Evolutionary conservation across 768 basidiomycete genomes (phyloP).

Genomic region (Mycena rebaudengoi): DNA sequence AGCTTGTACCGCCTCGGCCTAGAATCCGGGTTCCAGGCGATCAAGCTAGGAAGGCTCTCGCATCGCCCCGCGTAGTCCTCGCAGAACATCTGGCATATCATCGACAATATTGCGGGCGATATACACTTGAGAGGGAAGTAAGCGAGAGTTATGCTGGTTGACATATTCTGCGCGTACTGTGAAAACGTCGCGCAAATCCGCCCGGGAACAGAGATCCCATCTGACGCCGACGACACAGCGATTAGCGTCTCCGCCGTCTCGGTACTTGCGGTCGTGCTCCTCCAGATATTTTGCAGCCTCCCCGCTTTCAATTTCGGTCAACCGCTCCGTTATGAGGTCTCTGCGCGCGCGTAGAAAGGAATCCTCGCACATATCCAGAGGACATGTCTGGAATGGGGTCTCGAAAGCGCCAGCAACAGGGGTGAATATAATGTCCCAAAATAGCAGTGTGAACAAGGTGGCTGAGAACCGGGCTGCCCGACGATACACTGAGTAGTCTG

Average conservation of each 20-base stretch:
- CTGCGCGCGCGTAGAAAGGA: slow-evolving; percentile 66
- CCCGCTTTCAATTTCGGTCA: slow-evolving; percentile 55
- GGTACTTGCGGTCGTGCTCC: slow-evolving; percentile 58
- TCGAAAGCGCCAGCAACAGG: slow-evolving; percentile 79
- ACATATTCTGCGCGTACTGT: not conserved
- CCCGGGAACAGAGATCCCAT: slow-evolving; percentile 65
- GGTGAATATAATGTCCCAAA: slow-evolving; percentile 76
- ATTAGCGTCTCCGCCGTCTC: slow-evolving; percentile 55
- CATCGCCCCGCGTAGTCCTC: slow-evolving; percentile 10
- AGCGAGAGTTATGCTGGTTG: not conserved
- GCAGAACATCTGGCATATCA: slow-evolving; percentile 22
- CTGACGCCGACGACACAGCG: slow-evolving; percentile 73
- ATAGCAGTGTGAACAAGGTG: slow-evolving; percentile 35
- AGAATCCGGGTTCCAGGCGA: slow-evolving; percentile 8
- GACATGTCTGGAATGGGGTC: slow-evolving; percentile 76
- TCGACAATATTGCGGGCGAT: not conserved
- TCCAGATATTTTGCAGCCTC: slow-evolving; percentile 55
- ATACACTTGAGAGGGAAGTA: slow-evolving; percentile 7
- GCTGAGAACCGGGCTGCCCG: slow-evolving; percentile 2
- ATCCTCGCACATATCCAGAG: slow-evolving; percentile 77
- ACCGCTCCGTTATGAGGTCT: slow-evolving; percentile 58
- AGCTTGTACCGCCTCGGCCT: not conserved
- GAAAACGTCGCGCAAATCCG: slow-evolving; percentile 60
- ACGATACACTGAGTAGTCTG: not conserved
- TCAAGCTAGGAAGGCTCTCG: slow-evolving; percentile 1